phyloP scores from a whole-genome alignment of 257 asterid genomes.

The Scutellaria galericulata region DNA sequence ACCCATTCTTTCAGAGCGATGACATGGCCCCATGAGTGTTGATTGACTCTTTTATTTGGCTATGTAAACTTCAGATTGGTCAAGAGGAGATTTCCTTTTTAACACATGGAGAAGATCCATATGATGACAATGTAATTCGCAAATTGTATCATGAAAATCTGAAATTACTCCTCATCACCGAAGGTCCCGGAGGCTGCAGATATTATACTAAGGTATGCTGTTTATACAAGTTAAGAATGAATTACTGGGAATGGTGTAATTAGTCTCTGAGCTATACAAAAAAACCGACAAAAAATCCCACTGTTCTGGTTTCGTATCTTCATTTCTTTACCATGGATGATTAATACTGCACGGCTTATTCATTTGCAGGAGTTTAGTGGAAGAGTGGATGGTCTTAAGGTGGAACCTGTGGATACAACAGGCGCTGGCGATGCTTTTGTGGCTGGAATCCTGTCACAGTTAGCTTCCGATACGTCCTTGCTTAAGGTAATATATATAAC shows the following conservation, averaged over 20 bases:
- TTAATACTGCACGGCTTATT: slow-evolving; percentile 15
- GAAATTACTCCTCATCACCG: slow-evolving; percentile 90
- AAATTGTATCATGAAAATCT: slow-evolving; percentile 82
- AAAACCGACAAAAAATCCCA: no score
- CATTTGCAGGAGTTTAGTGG: slow-evolving; percentile 81
- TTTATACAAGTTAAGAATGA: slow-evolving; percentile 15
- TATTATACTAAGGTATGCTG: slow-evolving; percentile 87
- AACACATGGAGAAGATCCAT: slow-evolving; percentile 95
- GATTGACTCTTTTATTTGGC: slow-evolving; percentile 32
- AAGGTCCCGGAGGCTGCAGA: slow-evolving; percentile 96
- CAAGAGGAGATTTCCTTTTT: slow-evolving; percentile 91
- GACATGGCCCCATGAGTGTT: not conserved
- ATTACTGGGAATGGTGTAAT: not conserved
- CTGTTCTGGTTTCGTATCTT: not conserved
- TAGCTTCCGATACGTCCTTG: slow-evolving; percentile 75
- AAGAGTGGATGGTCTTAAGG: slow-evolving; percentile 84
- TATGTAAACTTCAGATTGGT: slow-evolving; percentile 63
- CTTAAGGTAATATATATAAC: slow-evolving; percentile 57
- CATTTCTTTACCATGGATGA: not conserved
- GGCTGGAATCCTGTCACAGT: slow-evolving; percentile 85
- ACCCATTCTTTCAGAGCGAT: not conserved
- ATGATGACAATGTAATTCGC: slow-evolving; percentile 82
- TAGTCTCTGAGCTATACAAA: no score
- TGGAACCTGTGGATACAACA: slow-evolving; percentile 84
- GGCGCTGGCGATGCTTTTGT: slow-evolving; percentile 99